These are phyloP conservation scores for Elaeagnus macrophylla DNA, from an alignment of 306 rosid genomes.

Conservation along the genomic window DNA sequence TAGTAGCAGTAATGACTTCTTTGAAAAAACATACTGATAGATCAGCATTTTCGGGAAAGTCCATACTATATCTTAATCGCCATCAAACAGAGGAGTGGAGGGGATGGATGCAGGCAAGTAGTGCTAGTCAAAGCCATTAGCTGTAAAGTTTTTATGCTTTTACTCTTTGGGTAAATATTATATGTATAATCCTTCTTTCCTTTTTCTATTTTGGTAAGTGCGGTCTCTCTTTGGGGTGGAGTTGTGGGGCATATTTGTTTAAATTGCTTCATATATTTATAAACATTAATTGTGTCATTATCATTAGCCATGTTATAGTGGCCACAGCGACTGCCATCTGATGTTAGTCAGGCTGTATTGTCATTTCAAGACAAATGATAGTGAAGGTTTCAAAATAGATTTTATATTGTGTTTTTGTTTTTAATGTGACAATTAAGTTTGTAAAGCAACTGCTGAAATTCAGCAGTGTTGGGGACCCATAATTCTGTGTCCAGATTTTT, in stretches of 20 bases:
- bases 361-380: neutral
- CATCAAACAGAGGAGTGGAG: conserved; percentile 99
- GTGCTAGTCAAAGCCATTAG: conserved; percentile 9
- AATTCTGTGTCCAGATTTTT: neutral
- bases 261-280: too few species aligned
- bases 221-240: too few species aligned
- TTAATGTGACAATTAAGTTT: neutral
- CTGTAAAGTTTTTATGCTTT: conserved; percentile 4
- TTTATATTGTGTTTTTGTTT: neutral
- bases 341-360: neutral
- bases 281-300: too few species aligned
- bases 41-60: conserved; percentile 74
- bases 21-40: conserved; percentile 79
- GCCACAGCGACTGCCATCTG: neutral
- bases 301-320: too few species aligned
- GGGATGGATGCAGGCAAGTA: conserved; percentile 99
- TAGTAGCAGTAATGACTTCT: conserved; percentile 88
- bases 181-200: neutral
- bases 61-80: conserved; percentile 81
- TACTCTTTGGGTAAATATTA: neutral
- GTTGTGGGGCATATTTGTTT: too few species aligned
- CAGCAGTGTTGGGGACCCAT: too few species aligned
- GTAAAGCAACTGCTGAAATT: neutral
- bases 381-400: neutral
- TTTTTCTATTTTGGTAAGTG: neutral